These are phyloP conservation scores for Mercurialis annua DNA, from an alignment of 345 rosid genomes.

Conservation along the genomic window DNA sequence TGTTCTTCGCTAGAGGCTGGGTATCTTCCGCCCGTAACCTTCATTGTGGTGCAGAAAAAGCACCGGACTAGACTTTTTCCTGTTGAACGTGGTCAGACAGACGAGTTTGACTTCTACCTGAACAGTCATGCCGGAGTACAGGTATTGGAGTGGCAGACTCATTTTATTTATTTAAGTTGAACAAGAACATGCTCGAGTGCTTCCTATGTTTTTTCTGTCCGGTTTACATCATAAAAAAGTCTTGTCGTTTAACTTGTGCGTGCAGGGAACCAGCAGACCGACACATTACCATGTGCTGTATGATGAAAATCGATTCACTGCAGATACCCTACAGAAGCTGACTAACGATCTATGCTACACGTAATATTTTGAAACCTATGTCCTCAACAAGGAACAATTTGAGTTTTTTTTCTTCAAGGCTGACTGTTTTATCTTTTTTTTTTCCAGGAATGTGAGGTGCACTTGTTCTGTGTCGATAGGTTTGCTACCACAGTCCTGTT, in stretches of 20 bases:
- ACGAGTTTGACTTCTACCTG: constrained; percentile 71
- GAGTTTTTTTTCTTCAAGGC: not conserved
- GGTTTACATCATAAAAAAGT: too few relatives aligned
- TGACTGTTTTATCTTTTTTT: not conserved
- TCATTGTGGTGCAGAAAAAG: constrained; percentile 73
- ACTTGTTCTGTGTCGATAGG: constrained; percentile 72
- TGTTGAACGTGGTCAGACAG: constrained; percentile 31
- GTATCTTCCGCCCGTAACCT: constrained; percentile 58
- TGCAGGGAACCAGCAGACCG: constrained; percentile 77
- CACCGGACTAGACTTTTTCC: constrained; percentile 84
- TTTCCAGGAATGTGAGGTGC: constrained; percentile 65
- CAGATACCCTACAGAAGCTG: constrained; percentile 52
- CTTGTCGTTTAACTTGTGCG: not conserved
- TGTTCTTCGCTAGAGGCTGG: constrained; percentile 49
- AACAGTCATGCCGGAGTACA: constrained; percentile 87
- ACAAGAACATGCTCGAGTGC: not conserved
- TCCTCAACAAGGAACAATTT: not conserved
- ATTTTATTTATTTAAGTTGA: not conserved
- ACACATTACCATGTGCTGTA: constrained; percentile 72
- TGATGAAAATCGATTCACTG: constrained; percentile 61
- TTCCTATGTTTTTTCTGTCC: too few relatives aligned
- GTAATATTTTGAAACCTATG: constrained; percentile 26
- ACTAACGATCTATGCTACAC: constrained; percentile 79
- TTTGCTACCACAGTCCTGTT: constrained; percentile 3
- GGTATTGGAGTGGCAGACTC: constrained; percentile 32